These are phyloP conservation scores for Rhynchosporium graminicola DNA, from an alignment of 2,329 filamentous ascomycete genomes.

Conservation along the genomic window DNA sequence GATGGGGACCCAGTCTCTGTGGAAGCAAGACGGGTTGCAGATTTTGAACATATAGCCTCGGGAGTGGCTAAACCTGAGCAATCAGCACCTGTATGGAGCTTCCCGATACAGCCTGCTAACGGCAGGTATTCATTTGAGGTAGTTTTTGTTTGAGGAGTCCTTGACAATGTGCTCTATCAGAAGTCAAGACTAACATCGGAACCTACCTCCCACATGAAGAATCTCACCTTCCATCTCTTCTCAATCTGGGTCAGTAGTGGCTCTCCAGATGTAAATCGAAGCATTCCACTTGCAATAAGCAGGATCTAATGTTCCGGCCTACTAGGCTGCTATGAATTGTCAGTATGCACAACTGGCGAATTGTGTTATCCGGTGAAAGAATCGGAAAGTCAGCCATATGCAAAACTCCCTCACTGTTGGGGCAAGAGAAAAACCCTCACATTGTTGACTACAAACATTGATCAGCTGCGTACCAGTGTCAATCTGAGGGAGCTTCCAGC, in stretches of 20 bases:
- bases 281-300: background rate
- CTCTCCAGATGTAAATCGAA: background rate
- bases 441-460: background rate
- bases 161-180: background rate
- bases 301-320: background rate
- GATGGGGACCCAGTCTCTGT: background rate
- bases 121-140: background rate
- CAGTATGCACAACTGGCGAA: background rate
- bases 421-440: background rate
- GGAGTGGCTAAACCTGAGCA: background rate
- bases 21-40: background rate
- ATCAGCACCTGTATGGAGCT: background rate
- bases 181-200: background rate
- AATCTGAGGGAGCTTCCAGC: background rate
- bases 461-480: background rate
- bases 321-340: background rate
- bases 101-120: background rate
- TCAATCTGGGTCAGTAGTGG: background rate
- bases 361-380: background rate
- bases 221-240: background rate
- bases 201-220: background rate
- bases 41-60: background rate
- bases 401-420: conserved; percentile 4
- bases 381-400: background rate
- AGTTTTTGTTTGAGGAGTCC: background rate